Conservation (phyloP, 2,329 filamentous ascomycete genomes). For the Epichloe typhina region DNA sequence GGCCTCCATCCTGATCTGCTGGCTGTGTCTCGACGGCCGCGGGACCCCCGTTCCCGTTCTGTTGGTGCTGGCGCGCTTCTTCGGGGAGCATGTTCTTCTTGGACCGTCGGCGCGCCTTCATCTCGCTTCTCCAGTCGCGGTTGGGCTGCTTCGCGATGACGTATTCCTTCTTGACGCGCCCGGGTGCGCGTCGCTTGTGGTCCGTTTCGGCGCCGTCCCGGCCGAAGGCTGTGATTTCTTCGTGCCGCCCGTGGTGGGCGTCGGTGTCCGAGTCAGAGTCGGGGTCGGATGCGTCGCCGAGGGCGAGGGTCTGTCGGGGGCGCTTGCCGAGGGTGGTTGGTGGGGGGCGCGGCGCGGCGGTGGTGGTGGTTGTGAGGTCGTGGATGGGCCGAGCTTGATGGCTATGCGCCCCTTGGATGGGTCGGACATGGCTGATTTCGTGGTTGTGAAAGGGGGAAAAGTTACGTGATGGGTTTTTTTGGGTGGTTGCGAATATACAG, state of each 20-base stretch:
- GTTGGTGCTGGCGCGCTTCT: slow-evolving; percentile 34
- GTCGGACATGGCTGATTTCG: slow-evolving; percentile 21
- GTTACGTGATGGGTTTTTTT: not conserved
- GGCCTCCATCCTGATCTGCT: slow-evolving; percentile 35
- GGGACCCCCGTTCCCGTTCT: slow-evolving; percentile 9
- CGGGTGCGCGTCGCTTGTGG: slow-evolving; percentile 17
- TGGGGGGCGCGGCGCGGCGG: slow-evolving; percentile 18
- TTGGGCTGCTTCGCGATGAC: slow-evolving; percentile 48
- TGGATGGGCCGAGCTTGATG: slow-evolving; percentile 30
- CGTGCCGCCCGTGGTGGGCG: slow-evolving; percentile 21
- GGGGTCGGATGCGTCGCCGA: slow-evolving; percentile 29
- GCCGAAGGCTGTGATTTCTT: slow-evolving; percentile 38
- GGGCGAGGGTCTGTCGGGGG: slow-evolving; percentile 23
- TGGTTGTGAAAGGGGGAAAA: not conserved
- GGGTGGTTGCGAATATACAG: too few species aligned
- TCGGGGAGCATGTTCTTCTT: slow-evolving; percentile 47
- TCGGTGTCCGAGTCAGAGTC: slow-evolving; percentile 34
- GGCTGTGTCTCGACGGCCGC: slow-evolving; percentile 18
- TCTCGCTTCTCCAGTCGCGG: slow-evolving; percentile 48
- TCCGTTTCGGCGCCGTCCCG: slow-evolving; percentile 30
- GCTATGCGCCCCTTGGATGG: slow-evolving; percentile 29
- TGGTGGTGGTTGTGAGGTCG: slow-evolving; percentile 6
- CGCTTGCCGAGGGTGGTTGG: slow-evolving; percentile 36
- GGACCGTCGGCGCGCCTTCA: slow-evolving; percentile 31
- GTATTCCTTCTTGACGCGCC: slow-evolving; percentile 24